A percentile compares a stretch with the other conserved stretches of the same genome.
Evolutionary conservation across 306 rosid species (phyloP).

Genomic region (Prunus campanulata): DNA sequence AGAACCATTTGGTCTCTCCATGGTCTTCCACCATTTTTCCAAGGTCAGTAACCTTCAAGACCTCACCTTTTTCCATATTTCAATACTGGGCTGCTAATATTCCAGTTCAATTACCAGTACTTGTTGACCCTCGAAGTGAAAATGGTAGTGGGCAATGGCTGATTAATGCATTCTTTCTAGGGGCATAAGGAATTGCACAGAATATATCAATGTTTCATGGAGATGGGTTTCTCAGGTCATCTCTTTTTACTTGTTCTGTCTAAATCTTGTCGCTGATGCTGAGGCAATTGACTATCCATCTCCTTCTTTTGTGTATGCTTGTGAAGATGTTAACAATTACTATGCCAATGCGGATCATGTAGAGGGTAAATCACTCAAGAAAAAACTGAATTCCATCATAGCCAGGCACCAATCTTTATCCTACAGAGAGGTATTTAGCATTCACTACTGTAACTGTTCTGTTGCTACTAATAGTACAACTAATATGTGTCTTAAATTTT

Average conservation of each 20-base stretch:
- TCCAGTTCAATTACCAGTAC: not conserved
- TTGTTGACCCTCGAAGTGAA: not conserved
- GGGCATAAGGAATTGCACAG: slow-evolving; percentile 24
- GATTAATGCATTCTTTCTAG: slow-evolving; percentile 5
- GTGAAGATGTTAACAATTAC: slow-evolving; percentile 49
- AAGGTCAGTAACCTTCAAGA: slow-evolving; percentile 1
- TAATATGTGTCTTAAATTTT: not conserved
- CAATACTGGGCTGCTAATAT: not conserved
- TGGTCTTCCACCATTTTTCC: not conserved
- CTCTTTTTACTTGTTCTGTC: slow-evolving; percentile 52
- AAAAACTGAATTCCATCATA: slow-evolving; percentile 47
- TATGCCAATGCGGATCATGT: slow-evolving; percentile 38
- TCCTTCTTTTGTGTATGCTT: slow-evolving; percentile 39
- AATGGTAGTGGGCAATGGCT: not conserved
- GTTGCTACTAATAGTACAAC: not conserved
- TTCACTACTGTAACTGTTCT: not conserved
- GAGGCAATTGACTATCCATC: slow-evolving; percentile 38
- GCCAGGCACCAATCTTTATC: slow-evolving; percentile 57
- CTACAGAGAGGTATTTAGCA: slow-evolving; percentile 22
- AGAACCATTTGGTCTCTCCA: not conserved
- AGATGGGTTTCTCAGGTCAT: slow-evolving; percentile 48
- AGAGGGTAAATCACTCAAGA: slow-evolving; percentile 49
- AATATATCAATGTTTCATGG: slow-evolving; percentile 31
- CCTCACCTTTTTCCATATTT: not conserved
- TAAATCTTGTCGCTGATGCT: slow-evolving; percentile 36